Evolutionary conservation across 805 yeast genomes (phyloP).

Genomic region (Saccharomycopsis capsularis): DNA sequence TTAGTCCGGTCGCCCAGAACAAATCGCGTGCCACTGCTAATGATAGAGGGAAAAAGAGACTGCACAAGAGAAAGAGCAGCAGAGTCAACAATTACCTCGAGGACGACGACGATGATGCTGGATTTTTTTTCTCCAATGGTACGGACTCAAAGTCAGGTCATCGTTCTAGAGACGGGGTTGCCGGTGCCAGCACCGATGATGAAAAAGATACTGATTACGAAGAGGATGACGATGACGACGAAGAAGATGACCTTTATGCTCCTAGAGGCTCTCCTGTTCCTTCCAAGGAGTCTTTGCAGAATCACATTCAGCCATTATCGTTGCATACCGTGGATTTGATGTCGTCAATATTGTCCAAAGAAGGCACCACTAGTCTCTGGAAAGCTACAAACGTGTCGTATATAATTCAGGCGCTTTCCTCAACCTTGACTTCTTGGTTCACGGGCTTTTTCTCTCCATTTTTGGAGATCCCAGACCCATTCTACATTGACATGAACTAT

Average conservation of each 20-base stretch:
- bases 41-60: neutral
- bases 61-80: neutral
- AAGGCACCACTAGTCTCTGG: constrained; percentile 64
- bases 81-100: neutral
- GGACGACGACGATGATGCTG: constrained; percentile 19
- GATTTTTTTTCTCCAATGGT: constrained; percentile 29
- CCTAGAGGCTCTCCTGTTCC: neutral
- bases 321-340: constrained; percentile 60
- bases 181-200: constrained; percentile 1
- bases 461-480: constrained; percentile 80
- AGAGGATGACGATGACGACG: constrained; percentile 9
- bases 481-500: constrained; percentile 73
- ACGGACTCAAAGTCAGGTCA: too few relatives aligned
- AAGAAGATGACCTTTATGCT: neutral
- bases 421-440: constrained; percentile 84
- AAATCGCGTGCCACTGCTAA: neutral
- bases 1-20: neutral
- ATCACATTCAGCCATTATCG: constrained; percentile 48
- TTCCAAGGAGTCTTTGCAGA: constrained; percentile 9
- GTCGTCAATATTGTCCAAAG: constrained; percentile 58
- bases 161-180: constrained; percentile 3
- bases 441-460: constrained; percentile 82
- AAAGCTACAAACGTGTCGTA: constrained; percentile 76
- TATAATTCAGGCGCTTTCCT: constrained; percentile 63
- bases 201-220: constrained; percentile 5